Percentiles rank a stretch among this genome's conserved stretches.
phyloP scores from a whole-genome alignment of 257 asterid genomes.

The Primulina tabacum region DNA sequence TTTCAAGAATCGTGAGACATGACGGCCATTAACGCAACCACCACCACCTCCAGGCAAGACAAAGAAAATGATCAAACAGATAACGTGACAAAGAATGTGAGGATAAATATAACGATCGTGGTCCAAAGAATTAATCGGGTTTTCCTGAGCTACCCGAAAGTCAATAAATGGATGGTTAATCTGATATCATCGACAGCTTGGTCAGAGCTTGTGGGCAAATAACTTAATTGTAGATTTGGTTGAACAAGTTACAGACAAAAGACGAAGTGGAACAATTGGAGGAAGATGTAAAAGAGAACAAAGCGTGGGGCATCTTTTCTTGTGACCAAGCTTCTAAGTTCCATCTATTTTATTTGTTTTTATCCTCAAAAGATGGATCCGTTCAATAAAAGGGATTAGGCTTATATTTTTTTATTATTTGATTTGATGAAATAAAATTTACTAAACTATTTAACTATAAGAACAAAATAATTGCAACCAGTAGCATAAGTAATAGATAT shows the following conservation, averaged over 20 bases:
- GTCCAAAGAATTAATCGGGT: background rate
- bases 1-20: background rate
- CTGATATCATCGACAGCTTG: background rate
- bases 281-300: background rate
- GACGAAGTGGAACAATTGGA: background rate
- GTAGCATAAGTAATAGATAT: no score
- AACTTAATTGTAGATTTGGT: background rate
- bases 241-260: background rate
- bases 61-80: background rate
- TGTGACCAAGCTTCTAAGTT: no score
- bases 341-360: no score
- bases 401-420: no score
- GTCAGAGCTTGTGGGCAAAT: background rate
- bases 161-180: background rate
- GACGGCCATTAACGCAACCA: background rate
- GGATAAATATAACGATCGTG: background rate
- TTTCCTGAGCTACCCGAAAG: background rate
- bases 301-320: no score
- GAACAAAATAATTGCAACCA: no score
- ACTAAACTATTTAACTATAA: no score
- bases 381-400: no score
- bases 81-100: background rate
- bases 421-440: no score
- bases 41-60: background rate
- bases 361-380: background rate